phyloP scores from a whole-genome alignment of 495 filamentous ascomycete species.

The Penicillium bialowiezense region DNA sequence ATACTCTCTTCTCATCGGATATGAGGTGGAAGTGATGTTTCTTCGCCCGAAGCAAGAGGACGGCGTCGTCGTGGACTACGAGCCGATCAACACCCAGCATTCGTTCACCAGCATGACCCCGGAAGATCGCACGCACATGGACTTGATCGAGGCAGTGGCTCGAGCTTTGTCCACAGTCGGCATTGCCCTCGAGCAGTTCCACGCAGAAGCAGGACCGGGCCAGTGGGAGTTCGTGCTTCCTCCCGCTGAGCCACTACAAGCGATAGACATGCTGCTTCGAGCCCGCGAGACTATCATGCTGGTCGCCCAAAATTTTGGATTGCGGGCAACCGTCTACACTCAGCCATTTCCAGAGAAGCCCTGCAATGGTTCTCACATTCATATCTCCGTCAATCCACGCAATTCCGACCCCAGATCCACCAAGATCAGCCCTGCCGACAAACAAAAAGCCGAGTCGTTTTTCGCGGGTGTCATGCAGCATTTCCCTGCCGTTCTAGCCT shows the following conservation, averaged over 20 bases:
- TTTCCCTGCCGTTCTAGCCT: constrained; percentile 61
- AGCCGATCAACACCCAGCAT: constrained; percentile 6
- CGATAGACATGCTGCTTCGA: constrained; percentile 65
- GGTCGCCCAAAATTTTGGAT: constrained; percentile 44
- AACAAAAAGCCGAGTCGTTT: constrained; percentile 48
- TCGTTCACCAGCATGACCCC: constrained; percentile 10
- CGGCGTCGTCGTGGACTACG: constrained; percentile 1
- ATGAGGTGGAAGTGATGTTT: constrained; percentile 74
- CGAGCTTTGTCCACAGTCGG: constrained; percentile 47
- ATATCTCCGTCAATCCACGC: constrained; percentile 66
- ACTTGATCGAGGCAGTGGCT: constrained; percentile 54
- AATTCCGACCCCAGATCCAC: no score
- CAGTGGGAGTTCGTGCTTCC: constrained; percentile 74
- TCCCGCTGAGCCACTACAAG: constrained; percentile 56
- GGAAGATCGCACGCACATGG: constrained; percentile 39
- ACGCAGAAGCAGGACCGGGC: constrained; percentile 62
- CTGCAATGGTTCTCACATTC: constrained; percentile 66
- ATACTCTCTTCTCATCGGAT: constrained; percentile 59
- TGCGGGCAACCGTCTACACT: constrained; percentile 65
- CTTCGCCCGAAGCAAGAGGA: constrained; percentile 29
- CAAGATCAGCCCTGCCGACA: constrained; percentile 15
- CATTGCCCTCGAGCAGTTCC: constrained; percentile 63
- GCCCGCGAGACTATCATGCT: constrained; percentile 60
- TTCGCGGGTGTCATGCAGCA: constrained; percentile 66
- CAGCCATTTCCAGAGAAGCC: constrained; percentile 53